phyloP scores from a whole-genome alignment of 129 eudicot genomes.

The Ambrosia artemisiifolia region DNA sequence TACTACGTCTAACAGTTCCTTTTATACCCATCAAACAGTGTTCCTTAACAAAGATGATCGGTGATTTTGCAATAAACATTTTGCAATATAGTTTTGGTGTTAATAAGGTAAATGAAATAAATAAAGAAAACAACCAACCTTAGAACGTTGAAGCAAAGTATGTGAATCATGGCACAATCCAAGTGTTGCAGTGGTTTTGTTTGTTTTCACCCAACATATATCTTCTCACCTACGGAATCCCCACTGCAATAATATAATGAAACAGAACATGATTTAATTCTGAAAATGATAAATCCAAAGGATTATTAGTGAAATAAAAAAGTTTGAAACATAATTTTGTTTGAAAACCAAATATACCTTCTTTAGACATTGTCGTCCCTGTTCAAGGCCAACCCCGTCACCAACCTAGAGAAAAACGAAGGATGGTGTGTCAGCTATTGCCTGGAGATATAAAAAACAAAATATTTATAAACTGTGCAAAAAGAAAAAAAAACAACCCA shows the following conservation, averaged over 20 bases:
- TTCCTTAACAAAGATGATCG: conserved; percentile 56
- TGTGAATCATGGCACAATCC: conserved; percentile 95
- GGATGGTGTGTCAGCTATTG: conserved; percentile 97
- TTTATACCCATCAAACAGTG: conserved; percentile 98
- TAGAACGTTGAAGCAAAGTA: conserved; percentile 90
- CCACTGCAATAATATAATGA: conserved; percentile 57
- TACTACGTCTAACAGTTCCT: conserved; percentile 98
- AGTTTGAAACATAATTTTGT: neutral
- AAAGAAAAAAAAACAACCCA: no score
- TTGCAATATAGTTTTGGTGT: neutral
- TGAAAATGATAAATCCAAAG: neutral
- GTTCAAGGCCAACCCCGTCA: conserved; percentile 98
- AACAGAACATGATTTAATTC: conserved; percentile 3
- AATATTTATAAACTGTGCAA: neutral
- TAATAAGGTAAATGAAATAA: neutral
- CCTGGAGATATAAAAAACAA: conserved; percentile 46
- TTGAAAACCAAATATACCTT: conserved; percentile 47
- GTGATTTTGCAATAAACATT: neutral
- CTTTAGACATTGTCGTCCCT: conserved; percentile 92
- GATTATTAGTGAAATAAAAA: neutral
- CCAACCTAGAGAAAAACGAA: conserved; percentile 98
- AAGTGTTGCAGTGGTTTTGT: conserved; percentile 87
- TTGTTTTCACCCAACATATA: conserved; percentile 99
- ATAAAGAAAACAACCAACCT: conserved; percentile 41
- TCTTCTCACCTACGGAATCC: conserved; percentile 99